phyloP scores from a whole-genome alignment of 176 grass and related monocot species.

The Oryza rufipogon region DNA sequence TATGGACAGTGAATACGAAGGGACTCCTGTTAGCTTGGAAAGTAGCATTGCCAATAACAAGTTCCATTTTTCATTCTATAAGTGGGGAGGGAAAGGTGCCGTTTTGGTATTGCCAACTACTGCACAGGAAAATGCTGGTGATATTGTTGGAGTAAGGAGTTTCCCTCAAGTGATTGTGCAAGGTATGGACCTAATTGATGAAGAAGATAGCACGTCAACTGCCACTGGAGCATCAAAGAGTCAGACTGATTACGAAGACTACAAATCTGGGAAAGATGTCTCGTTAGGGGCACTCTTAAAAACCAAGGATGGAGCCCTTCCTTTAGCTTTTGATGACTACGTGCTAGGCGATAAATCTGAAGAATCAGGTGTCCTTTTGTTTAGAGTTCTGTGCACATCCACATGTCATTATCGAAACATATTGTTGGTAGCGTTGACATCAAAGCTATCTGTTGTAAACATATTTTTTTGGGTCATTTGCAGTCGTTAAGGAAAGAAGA shows the following conservation, averaged over 20 bases:
- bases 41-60: conserved; percentile 51
- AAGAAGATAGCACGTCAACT: conserved; percentile 67
- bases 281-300: conserved; percentile 37
- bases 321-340: conserved; percentile 44
- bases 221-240: conserved; percentile 55
- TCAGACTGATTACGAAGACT: conserved; percentile 49
- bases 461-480: conserved; percentile 19
- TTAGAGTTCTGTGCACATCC: background rate
- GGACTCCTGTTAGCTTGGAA: conserved; percentile 52
- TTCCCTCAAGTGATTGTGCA: conserved; percentile 87
- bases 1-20: conserved; percentile 57
- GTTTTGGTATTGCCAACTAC: conserved; percentile 62
- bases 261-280: conserved; percentile 45
- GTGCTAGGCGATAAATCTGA: conserved; percentile 46
- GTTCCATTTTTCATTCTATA: conserved; percentile 93
- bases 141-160: conserved; percentile 43
- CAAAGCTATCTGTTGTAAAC: background rate
- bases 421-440: background rate
- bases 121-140: conserved; percentile 47
- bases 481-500: background rate
- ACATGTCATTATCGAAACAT: conserved; percentile 14
- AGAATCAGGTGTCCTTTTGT: conserved; percentile 51
- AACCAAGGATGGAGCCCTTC: conserved; percentile 41
- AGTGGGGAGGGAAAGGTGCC: conserved; percentile 83
- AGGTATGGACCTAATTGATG: conserved; percentile 62